Evolutionary conservation across 805 yeast genomes (phyloP).

Genomic region (Cyberlindnera maritima): DNA sequence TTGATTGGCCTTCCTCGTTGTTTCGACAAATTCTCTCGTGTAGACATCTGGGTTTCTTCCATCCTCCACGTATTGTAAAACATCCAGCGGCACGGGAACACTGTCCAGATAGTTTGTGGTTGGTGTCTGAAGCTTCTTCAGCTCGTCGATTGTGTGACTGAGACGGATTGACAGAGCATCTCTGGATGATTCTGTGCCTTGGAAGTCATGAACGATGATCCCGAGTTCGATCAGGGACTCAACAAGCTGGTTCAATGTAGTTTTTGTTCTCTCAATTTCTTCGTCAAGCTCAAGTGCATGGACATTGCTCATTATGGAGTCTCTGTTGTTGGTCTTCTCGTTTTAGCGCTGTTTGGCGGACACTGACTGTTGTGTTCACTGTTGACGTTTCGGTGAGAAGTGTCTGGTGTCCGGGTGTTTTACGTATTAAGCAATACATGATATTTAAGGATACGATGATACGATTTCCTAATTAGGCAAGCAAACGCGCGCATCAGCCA

Average conservation of each 20-base stretch:
- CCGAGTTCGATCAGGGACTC: constrained; percentile 89
- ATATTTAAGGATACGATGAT: no score
- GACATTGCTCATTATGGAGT: constrained; percentile 1
- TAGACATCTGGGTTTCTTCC: constrained; percentile 97
- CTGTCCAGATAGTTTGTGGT: constrained; percentile 34
- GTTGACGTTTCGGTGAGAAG: no score
- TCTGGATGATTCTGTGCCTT: constrained; percentile 80
- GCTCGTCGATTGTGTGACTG: constrained; percentile 40
- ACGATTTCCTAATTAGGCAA: no score
- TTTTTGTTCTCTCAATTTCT: constrained; percentile 29
- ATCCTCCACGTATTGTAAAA: constrained; percentile 88
- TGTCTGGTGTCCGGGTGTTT: neutral
- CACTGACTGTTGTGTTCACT: neutral
- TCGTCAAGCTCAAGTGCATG: constrained; percentile 22
- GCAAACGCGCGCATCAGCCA: no score
- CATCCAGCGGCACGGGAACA: constrained; percentile 71
- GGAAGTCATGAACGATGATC: constrained; percentile 88
- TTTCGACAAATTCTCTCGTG: constrained; percentile 94
- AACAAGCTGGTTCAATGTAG: constrained; percentile 46
- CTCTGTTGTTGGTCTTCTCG: constrained; percentile 1
- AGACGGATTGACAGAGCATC: constrained; percentile 43
- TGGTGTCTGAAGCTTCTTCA: constrained; percentile 32
- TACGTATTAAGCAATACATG: no score
- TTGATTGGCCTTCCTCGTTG: constrained; percentile 87
- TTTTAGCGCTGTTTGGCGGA: neutral